phyloP scores from a whole-genome alignment of 1,139 yeast genomes.

The Taiozyma sp. region DNA sequence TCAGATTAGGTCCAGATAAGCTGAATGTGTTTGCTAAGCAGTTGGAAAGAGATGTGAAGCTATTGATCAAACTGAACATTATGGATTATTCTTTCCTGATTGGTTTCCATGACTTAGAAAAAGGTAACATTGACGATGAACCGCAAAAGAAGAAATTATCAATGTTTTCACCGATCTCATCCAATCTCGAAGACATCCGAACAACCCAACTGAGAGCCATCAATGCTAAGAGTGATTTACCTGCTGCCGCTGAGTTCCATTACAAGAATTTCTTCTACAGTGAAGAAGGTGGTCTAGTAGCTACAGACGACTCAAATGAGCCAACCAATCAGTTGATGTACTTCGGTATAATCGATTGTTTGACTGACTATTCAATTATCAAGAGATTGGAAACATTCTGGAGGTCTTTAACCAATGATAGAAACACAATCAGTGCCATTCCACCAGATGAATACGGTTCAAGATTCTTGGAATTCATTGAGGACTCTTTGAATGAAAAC shows the following conservation, averaged over 20 bases:
- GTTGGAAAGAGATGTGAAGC: constrained; percentile 64
- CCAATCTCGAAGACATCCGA: constrained; percentile 36
- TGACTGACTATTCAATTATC: constrained; percentile 74
- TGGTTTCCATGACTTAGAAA: constrained; percentile 75
- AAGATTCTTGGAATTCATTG: constrained; percentile 69
- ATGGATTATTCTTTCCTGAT: constrained; percentile 93
- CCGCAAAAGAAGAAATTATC: constrained; percentile 32
- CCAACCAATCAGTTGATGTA: constrained; percentile 75
- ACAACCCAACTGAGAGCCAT: constrained; percentile 44
- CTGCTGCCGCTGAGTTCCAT: constrained; percentile 38
- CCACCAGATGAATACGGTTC: constrained; percentile 91
- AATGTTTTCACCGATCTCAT: constrained; percentile 35
- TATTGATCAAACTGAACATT: constrained; percentile 68
- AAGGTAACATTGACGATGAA: constrained; percentile 43
- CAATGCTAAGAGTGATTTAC: constrained; percentile 34
- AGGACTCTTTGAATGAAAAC: constrained; percentile 21
- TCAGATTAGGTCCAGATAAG: constrained; percentile 71
- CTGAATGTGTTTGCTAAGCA: constrained; percentile 57
- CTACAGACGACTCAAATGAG: constrained; percentile 57
- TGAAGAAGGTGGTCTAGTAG: constrained; percentile 82
- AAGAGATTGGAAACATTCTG: constrained; percentile 85
- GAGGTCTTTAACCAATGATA: constrained; percentile 65
- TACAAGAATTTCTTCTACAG: constrained; percentile 61
- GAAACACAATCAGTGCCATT: constrained; percentile 75
- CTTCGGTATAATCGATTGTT: constrained; percentile 89